A percentile compares a stretch with the other conserved stretches of the same genome.
Conservation (phyloP, 768 basidiomycete genomes). For the Mycena alexandri region DNA sequence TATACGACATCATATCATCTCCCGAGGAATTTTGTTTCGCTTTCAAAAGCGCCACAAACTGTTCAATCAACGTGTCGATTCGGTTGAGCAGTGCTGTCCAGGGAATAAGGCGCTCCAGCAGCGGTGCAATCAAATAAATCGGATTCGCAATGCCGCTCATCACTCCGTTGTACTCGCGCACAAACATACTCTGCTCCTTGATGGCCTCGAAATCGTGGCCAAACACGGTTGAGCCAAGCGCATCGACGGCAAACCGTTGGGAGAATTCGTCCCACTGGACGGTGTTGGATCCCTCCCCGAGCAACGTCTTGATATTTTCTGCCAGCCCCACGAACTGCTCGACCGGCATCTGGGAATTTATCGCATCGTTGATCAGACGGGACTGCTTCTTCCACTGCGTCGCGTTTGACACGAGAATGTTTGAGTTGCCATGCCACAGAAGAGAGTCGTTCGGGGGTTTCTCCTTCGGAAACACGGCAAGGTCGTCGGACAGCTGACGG, state of each 20-base stretch:
- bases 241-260: constrained; percentile 52
- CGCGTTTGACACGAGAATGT: constrained; percentile 55
- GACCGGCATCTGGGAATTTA: constrained; percentile 50
- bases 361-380: constrained; percentile 49
- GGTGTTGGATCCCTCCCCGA: constrained; percentile 43
- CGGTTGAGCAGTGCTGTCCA: constrained; percentile 45
- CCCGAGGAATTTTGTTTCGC: constrained; percentile 49
- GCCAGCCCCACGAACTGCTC: constrained; percentile 48
- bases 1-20: constrained; percentile 51
- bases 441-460: constrained; percentile 48
- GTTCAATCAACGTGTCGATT: constrained; percentile 46
- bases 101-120: constrained; percentile 47
- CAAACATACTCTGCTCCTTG: constrained; percentile 48
- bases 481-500: constrained; percentile 43
- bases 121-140: constrained; percentile 48
- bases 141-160: constrained; percentile 53
- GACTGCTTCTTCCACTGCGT: constrained; percentile 54
- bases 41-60: constrained; percentile 44
- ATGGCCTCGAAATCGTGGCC: constrained; percentile 55
- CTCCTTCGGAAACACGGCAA: constrained; percentile 44
- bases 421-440: constrained; percentile 51
- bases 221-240: constrained; percentile 51
- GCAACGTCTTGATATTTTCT: constrained; percentile 47
- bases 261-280: constrained; percentile 35
- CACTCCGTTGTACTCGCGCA: constrained; percentile 51